phyloP scores from a whole-genome alignment of 192 early-diverging fungal genomes.

The Backusella liffmaniae region DNA sequence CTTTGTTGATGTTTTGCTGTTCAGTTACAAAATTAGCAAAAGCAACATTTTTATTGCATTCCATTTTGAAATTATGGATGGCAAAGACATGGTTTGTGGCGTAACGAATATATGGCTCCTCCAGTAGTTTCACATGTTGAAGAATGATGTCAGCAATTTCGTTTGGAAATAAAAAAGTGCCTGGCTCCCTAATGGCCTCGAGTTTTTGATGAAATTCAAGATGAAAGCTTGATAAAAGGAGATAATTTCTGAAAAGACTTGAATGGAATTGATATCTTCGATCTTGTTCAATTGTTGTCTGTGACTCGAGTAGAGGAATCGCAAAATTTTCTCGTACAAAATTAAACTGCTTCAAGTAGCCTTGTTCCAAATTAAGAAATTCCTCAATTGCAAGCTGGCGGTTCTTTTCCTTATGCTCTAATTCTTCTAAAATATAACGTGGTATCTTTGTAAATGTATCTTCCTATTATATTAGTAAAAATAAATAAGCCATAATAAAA shows the following conservation, averaged over 20 bases:
- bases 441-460: constrained; percentile 10
- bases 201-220: background rate
- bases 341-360: background rate
- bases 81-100: constrained; percentile 10
- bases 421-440: constrained; percentile 9
- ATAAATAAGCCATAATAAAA: background rate
- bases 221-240: background rate
- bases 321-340: constrained; percentile 5
- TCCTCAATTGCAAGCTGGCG: constrained; percentile 5
- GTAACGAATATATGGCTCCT: constrained; percentile 6
- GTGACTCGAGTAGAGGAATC: background rate
- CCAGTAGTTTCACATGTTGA: background rate
- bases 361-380: background rate
- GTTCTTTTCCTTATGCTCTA: constrained; percentile 5
- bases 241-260: constrained; percentile 6
- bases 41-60: background rate
- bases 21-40: background rate
- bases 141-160: background rate
- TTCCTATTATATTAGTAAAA: background rate
- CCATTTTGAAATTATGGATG: background rate
- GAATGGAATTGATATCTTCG: background rate
- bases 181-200: background rate
- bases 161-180: background rate
- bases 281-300: constrained; percentile 5
- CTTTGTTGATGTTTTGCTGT: background rate